Conservation (phyloP, 331 rosid genomes). For the Malus hybrid region DNA sequence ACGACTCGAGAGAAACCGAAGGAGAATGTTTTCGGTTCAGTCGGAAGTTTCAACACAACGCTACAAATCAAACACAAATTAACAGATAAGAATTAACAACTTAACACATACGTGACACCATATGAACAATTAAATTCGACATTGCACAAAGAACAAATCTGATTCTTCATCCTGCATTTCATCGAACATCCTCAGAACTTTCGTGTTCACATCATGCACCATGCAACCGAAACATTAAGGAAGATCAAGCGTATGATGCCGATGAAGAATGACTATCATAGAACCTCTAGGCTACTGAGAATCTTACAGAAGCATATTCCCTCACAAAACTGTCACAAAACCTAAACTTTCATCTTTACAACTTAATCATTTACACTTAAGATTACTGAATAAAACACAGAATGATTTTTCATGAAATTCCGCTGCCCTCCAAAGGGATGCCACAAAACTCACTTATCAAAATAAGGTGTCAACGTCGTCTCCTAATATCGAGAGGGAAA, state of each 20-base stretch:
- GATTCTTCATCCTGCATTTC: neutral
- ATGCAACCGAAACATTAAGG: neutral
- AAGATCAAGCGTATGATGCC: neutral
- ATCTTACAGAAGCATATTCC: neutral
- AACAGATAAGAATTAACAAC: neutral
- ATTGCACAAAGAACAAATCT: neutral
- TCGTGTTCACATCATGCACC: neutral
- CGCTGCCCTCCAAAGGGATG: neutral
- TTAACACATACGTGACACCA: neutral
- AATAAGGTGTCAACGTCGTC: conserved; percentile 30
- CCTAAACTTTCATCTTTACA: conserved; percentile 19
- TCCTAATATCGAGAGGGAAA: conserved; percentile 39
- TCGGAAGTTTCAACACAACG: neutral
- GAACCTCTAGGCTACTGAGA: neutral
- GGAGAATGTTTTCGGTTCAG: too few species aligned
- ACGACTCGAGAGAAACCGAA: too few species aligned
- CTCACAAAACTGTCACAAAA: neutral
- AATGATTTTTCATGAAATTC: neutral
- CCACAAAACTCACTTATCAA: conserved; percentile 10
- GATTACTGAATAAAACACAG: neutral
- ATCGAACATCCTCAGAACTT: neutral
- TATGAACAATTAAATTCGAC: neutral
- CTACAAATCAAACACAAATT: neutral
- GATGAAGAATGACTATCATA: neutral
- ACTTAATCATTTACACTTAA: conserved; percentile 1